These are phyloP conservation scores for Ambrosiella xylebori DNA, from an alignment of 2,329 filamentous ascomycete species.

Conservation along the genomic window DNA sequence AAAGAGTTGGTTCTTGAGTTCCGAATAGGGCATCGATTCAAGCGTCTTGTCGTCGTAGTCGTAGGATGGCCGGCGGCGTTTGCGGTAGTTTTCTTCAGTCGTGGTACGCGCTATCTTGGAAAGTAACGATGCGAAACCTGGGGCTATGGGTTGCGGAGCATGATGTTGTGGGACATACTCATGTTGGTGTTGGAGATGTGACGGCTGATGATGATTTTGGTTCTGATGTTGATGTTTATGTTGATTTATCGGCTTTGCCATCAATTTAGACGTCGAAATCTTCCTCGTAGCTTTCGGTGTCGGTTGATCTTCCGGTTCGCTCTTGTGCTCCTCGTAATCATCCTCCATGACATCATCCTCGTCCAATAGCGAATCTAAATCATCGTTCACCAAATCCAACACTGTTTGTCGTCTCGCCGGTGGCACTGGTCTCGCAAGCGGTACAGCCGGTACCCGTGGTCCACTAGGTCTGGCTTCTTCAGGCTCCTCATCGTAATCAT, in stretches of 20 bases:
- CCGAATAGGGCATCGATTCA: conserved; percentile 34
- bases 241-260: background rate
- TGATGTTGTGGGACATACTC: background rate
- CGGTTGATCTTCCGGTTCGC: conserved; percentile 4
- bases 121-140: conserved; percentile 2
- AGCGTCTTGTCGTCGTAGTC: conserved; percentile 42
- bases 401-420: conserved; percentile 7
- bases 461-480: background rate
- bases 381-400: conserved; percentile 8
- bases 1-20: conserved; percentile 35
- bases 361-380: conserved; percentile 11
- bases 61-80: conserved; percentile 27
- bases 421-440: background rate
- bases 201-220: background rate
- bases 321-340: conserved; percentile 1
- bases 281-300: conserved; percentile 10
- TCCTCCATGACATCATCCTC: conserved; percentile 7
- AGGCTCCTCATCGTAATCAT: conserved; percentile 5
- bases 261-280: background rate
- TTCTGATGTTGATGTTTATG: conserved; percentile 3
- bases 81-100: conserved; percentile 16
- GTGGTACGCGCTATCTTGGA: conserved; percentile 7
- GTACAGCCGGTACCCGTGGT: conserved; percentile 2
- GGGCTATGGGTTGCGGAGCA: background rate
- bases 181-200: background rate